Base-by-base conservation (phyloP, 75 land plant species). In the Pinus taeda region DNA sequence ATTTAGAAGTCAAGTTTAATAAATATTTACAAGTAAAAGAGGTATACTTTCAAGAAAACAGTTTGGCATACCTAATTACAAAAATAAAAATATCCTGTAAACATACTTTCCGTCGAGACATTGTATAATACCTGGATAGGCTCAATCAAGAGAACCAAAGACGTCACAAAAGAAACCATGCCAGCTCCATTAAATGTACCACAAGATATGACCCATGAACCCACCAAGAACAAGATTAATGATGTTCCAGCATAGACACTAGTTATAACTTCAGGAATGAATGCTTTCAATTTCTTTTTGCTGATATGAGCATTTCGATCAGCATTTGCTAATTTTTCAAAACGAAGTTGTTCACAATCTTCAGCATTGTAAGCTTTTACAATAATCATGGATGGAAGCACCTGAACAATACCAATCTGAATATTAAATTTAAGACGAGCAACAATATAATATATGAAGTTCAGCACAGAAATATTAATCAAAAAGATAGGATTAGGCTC, bases 251-350 rank as follows among this genome's bases (percentile, higher is more conserved):
- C 87, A 82, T 89, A 94, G 15, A 88, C 77, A n/a, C 83, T 63
- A 72, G 89, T 88, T 14, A 97, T 76, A 53, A 89, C 77, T 60
- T 92, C 91, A 24, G 99, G 99, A 60, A 97, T 88, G 6, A 95
- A 79, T 26, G 92, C 91, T 83, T 95, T 97, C 99, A 97, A 88
- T 76, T 86, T 94, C 84, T 78, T 97, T 87, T 95, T 97, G 59
- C 77, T 85, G 60, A 93, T 60, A 59, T 65, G 82, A 63, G 77
- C 81, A 53, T 76, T 59, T 58, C 86, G 78, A 74, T 97, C 94
- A 75, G 79, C 78, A 67, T 71, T 59, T 56, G 93, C 98, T 78
- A 97, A 86, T 65, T 74, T 85, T 57, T 85, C 82, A 85, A 97
- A 97, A 37, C 88, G 82, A 42, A 60, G 42, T 49, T 75, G 78